These are phyloP conservation scores for Naegleria lovaniensis DNA, from an alignment of 208 protist species.

Conservation along the genomic window DNA sequence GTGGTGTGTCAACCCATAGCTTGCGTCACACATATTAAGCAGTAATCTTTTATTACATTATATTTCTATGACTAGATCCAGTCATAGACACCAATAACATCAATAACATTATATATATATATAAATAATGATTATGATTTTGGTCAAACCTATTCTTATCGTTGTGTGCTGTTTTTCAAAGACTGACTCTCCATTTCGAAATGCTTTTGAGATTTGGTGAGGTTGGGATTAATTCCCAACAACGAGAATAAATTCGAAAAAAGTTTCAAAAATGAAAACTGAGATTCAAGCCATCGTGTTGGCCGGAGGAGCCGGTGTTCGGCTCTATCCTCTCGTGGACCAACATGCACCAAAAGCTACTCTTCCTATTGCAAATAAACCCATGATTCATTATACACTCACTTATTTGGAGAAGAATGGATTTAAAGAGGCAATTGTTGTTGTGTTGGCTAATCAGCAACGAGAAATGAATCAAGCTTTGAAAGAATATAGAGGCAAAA, in stretches of 20 bases:
- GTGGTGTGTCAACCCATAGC: too few relatives aligned
- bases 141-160: too few relatives aligned
- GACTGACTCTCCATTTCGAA: too few relatives aligned
- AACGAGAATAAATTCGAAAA: neutral
- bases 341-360: neutral
- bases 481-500: neutral
- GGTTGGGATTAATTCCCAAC: too few relatives aligned
- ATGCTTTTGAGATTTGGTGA: too few relatives aligned
- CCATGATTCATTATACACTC: constrained; percentile 2
- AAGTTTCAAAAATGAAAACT: neutral
- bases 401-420: neutral
- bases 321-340: neutral
- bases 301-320: neutral
- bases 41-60: too few relatives aligned
- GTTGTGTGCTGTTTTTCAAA: too few relatives aligned
- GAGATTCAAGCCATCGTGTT: constrained; percentile 15
- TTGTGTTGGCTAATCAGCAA: neutral
- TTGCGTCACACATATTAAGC: too few relatives aligned
- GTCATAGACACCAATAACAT: too few relatives aligned
- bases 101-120: too few relatives aligned
- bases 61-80: too few relatives aligned
- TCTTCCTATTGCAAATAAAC: neutral
- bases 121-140: too few relatives aligned
- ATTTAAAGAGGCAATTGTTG: constrained; percentile 26
- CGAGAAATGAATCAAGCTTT: neutral